Base-by-base conservation (phyloP, 176 grass and related monocot genomes). In the maize (Zea mays) region DNA sequence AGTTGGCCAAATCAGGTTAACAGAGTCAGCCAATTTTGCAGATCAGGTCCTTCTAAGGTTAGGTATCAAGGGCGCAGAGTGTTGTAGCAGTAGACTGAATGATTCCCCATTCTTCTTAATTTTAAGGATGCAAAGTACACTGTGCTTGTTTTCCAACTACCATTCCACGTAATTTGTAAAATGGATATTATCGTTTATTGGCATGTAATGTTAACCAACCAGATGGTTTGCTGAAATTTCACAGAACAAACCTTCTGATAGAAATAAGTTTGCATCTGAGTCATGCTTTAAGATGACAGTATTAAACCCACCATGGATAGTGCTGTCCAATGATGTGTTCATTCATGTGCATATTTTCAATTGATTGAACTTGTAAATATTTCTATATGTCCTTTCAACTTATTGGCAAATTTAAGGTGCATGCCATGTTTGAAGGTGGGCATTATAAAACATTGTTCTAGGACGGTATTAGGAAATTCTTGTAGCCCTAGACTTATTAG, bases 251-350 rank as follows among this genome's bases (percentile, higher is more conserved):
- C 17, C 0, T 11, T 37, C 17, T 69, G 2, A n/a, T 46, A 16
- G 38, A 43, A 44, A 44, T 56, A 44, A 33, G 34, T 34, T 13
- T 55, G n/a, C 36, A 27, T 42, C 64, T 44, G 20, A 44, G 2
- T 79, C 27, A 56, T 44, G 8, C 12, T 57, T 68, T 16, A 44
- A 27, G 37, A 79, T 41, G 76, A 56, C 12, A 44, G 2, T 79
- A 37, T 34, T 52, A 65, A 67, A 78, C 50, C 14, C 47, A 68
- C 37, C 62, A 43, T 33, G 36, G 49, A 79, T 27, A 40, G 19
- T 57, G 5, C 38, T n/a, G 17, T 79, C 27, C 55, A 36, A 17
- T 45, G 8, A 8, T 2, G 7, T 45, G 35, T 36, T 79, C 33
- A 58, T 5, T 2, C 20, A 45, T 17, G 19, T 33, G 12, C 36